Evolutionary conservation across 1,284 basidiomycete species (phyloP).

Genomic region (Cutaneotrichosporon curvatum): DNA sequence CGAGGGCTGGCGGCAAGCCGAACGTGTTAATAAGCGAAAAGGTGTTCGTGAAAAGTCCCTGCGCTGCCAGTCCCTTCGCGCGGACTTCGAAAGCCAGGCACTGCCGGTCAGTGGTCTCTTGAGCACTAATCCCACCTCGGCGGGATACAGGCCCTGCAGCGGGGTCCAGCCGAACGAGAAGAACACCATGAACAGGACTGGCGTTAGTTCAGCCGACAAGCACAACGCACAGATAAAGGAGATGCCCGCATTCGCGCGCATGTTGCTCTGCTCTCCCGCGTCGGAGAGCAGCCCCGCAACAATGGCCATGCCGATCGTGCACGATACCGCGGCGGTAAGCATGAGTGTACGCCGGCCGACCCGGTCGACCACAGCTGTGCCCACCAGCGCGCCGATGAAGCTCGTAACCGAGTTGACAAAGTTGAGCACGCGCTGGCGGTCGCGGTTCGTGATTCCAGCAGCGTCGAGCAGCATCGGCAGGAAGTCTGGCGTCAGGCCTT

Average conservation of each 20-base stretch:
- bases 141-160: conserved; percentile 54
- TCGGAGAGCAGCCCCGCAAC: conserved; percentile 25
- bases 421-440: conserved; percentile 27
- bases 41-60: conserved; percentile 18
- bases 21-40: conserved; percentile 33
- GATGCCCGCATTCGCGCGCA: conserved; percentile 30
- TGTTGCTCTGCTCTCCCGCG: conserved; percentile 16
- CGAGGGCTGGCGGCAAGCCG: conserved; percentile 30
- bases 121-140: conserved; percentile 36
- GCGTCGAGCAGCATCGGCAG: conserved; percentile 23
- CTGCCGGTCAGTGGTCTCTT: too few relatives aligned
- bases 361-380: conserved; percentile 23
- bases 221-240: conserved; percentile 22
- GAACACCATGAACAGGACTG: conserved; percentile 16
- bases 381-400: conserved; percentile 26
- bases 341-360: conserved; percentile 29
- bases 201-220: background rate
- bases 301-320: conserved; percentile 25
- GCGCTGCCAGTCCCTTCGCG: conserved; percentile 49
- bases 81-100: conserved; percentile 52
- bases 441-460: conserved; percentile 23
- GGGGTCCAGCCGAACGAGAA: conserved; percentile 54
- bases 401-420: conserved; percentile 29
- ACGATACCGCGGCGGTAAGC: conserved; percentile 20
- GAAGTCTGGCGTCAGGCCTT: conserved; percentile 17